A percentile compares a stretch with the other conserved stretches of the same genome.
Conservation (phyloP, 306 rosid species). For the Cicer arietinum region DNA sequence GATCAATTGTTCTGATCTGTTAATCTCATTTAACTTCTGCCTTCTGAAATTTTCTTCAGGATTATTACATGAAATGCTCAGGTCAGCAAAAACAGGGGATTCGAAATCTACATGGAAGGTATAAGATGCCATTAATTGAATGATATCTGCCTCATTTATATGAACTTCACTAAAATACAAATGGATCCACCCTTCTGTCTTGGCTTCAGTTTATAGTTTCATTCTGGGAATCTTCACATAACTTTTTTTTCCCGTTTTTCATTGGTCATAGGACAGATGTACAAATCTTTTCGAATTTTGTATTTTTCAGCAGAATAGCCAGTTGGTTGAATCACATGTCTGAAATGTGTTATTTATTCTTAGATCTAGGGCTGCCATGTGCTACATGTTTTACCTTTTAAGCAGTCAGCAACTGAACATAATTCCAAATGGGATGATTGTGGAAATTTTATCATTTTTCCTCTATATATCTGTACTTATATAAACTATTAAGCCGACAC, state of each 20-base stretch:
- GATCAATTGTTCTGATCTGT: slow-evolving; percentile 26
- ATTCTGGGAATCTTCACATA: slow-evolving; percentile 31
- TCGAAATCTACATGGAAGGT: slow-evolving; percentile 99
- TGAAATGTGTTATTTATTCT: slow-evolving; percentile 2
- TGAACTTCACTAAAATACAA: slow-evolving; percentile 16
- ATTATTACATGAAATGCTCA: slow-evolving; percentile 91
- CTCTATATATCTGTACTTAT: slow-evolving; percentile 2
- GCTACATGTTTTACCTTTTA: slow-evolving; percentile 15
- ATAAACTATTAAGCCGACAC: slow-evolving; percentile 15
- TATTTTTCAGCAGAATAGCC: slow-evolving; percentile 4
- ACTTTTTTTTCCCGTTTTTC: not conserved
- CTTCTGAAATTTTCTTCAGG: slow-evolving; percentile 59
- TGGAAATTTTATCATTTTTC: slow-evolving; percentile 20
- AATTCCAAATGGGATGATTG: slow-evolving; percentile 26
- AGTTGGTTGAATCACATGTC: slow-evolving; percentile 1
- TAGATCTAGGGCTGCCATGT: slow-evolving; percentile 15
- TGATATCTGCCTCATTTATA: slow-evolving; percentile 8
- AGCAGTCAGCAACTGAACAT: slow-evolving; percentile 5
- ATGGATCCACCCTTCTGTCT: slow-evolving; percentile 17
- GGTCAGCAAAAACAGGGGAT: slow-evolving; percentile 89
- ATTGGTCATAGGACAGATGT: slow-evolving; percentile 19
- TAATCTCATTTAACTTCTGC: slow-evolving; percentile 26
- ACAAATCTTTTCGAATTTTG: not conserved
- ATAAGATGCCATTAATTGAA: slow-evolving; percentile 41
- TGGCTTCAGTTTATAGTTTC: slow-evolving; percentile 35